These are phyloP conservation scores for Septoria linicola DNA, from an alignment of 2,329 filamentous ascomycete genomes.

Conservation along the genomic window DNA sequence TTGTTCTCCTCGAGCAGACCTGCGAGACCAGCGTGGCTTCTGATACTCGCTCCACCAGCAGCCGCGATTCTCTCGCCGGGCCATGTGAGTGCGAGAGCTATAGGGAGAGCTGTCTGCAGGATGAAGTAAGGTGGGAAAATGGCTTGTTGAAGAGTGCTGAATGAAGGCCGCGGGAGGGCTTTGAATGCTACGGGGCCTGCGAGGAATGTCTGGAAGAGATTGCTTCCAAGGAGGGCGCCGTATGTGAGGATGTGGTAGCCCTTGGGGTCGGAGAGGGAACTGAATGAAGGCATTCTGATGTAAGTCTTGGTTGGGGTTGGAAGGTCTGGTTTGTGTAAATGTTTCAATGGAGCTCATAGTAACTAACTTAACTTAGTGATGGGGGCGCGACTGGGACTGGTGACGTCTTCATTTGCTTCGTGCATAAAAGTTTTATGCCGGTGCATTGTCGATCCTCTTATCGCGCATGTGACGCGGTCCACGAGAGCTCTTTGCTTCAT, in stretches of 20 bases:
- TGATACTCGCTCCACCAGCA: slow-evolving; percentile 26
- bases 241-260: slow-evolving; percentile 80
- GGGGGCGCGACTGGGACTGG: too few species aligned
- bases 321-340: background rate
- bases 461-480: slow-evolving; percentile 15
- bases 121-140: slow-evolving; percentile 88
- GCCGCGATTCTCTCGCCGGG: slow-evolving; percentile 55
- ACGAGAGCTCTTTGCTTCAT: slow-evolving; percentile 3
- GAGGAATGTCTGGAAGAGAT: slow-evolving; percentile 84
- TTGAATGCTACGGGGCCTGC: slow-evolving; percentile 72
- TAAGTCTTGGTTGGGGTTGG: too few species aligned
- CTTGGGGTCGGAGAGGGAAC: slow-evolving; percentile 59
- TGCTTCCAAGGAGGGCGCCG: slow-evolving; percentile 76
- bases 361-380: too few species aligned
- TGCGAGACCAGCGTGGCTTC: slow-evolving; percentile 30
- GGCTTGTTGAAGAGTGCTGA: slow-evolving; percentile 74
- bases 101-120: slow-evolving; percentile 73
- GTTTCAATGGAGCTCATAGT: background rate
- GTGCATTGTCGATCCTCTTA: background rate
- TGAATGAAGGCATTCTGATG: slow-evolving; percentile 47
- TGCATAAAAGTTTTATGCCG: too few species aligned
- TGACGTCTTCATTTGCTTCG: too few species aligned
- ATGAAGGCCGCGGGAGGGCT: slow-evolving; percentile 73
- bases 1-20: slow-evolving; percentile 59
- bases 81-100: slow-evolving; percentile 74